phyloP scores from a whole-genome alignment of 1,284 basidiomycete species.

The Puccinia coronata region DNA sequence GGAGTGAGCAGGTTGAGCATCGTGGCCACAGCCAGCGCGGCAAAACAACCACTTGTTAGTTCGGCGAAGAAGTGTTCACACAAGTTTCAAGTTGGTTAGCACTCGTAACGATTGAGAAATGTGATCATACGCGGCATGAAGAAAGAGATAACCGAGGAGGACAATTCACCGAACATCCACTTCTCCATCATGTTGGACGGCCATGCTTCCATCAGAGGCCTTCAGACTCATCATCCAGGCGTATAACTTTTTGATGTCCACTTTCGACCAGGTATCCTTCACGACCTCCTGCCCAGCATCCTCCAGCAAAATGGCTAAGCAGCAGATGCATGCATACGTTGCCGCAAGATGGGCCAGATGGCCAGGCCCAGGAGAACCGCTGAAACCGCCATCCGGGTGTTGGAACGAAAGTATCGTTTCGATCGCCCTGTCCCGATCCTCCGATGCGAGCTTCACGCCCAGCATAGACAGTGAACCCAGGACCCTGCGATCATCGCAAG shows the following conservation, averaged over 20 bases:
- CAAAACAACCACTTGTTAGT: constrained; percentile 76
- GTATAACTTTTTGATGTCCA: constrained; percentile 78
- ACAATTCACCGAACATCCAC: constrained; percentile 77
- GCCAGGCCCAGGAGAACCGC: constrained; percentile 56
- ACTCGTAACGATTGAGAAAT: neutral
- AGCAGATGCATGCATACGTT: constrained; percentile 57
- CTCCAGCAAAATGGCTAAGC: constrained; percentile 55
- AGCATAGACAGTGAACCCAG: constrained; percentile 54
- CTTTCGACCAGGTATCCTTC: constrained; percentile 68
- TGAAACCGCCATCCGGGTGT: constrained; percentile 55
- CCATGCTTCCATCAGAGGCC: constrained; percentile 88
- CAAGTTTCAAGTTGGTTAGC: neutral
- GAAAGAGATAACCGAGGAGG: neutral
- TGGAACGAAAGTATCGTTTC: constrained; percentile 57
- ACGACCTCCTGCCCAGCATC: constrained; percentile 48
- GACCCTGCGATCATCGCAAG: constrained; percentile 7
- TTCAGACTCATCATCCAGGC: constrained; percentile 89
- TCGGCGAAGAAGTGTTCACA: constrained; percentile 30
- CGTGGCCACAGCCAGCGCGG: constrained; percentile 70
- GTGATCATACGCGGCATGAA: neutral
- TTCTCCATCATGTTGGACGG: constrained; percentile 83
- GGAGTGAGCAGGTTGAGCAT: constrained; percentile 82
- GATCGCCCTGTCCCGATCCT: constrained; percentile 53
- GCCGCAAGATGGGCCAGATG: constrained; percentile 56
- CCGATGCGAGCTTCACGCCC: constrained; percentile 53